Percentiles rank a stretch among this genome's conserved stretches.
Conservation (phyloP, 2,329 filamentous ascomycete genomes). For the Fusarium mangiferae region DNA sequence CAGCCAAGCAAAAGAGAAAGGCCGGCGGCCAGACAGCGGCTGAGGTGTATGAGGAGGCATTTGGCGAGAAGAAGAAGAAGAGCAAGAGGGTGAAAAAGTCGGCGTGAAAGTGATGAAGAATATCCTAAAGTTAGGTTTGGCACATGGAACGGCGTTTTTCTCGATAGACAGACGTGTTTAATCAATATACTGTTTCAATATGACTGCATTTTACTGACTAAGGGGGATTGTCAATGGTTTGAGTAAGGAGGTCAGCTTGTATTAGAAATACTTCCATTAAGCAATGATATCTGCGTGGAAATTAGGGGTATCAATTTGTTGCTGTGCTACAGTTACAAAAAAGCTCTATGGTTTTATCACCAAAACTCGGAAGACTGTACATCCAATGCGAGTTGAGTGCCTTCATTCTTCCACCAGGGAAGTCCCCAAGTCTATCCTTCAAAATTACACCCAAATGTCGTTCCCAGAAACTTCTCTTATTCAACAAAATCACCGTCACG, state of each 20-base stretch:
- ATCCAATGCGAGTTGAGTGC: not conserved
- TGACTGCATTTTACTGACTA: not conserved
- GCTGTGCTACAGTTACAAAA: not conserved
- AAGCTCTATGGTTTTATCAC: not conserved
- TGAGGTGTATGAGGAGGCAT: slow-evolving; percentile 71
- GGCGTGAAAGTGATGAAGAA: slow-evolving; percentile 33
- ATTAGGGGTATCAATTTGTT: not conserved
- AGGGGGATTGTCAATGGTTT: not conserved
- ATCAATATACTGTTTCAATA: slow-evolving; percentile 27
- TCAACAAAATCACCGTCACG: slow-evolving; percentile 4
- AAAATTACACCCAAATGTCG: too few relatives aligned
- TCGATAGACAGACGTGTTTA: slow-evolving; percentile 32
- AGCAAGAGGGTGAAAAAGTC: slow-evolving; percentile 55
- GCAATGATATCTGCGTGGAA: not conserved
- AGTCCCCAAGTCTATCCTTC: not conserved
- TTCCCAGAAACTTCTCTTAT: not conserved
- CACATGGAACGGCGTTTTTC: slow-evolving; percentile 43
- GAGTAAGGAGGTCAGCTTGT: not conserved
- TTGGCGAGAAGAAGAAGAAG: slow-evolving; percentile 69
- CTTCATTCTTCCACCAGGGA: not conserved
- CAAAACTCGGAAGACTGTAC: not conserved
- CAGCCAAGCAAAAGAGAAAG: slow-evolving; percentile 81
- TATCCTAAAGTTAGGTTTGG: slow-evolving; percentile 28
- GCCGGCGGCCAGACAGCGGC: slow-evolving; percentile 63
- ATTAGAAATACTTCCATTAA: too few relatives aligned